These are phyloP conservation scores for Wickerhamiella lipophila DNA, from an alignment of 805 yeast genomes.

Conservation along the genomic window DNA sequence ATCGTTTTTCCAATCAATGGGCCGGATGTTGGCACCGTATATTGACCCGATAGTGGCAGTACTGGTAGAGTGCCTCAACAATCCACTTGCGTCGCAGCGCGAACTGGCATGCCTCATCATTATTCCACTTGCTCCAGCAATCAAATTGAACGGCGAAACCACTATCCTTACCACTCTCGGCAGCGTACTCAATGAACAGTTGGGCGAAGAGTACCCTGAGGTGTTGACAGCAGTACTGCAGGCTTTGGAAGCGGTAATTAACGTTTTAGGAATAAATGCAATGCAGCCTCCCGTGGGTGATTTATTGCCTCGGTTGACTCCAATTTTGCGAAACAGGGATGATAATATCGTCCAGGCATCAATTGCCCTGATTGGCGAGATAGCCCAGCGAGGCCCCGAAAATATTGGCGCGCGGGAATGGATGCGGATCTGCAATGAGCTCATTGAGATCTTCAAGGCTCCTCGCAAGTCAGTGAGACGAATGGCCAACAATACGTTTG, in stretches of 20 bases:
- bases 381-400: slow-evolving; percentile 71
- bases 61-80: slow-evolving; percentile 57
- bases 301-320: slow-evolving; percentile 76
- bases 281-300: slow-evolving; percentile 75
- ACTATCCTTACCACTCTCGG: slow-evolving; percentile 55
- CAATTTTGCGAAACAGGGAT: slow-evolving; percentile 78
- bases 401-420: slow-evolving; percentile 84
- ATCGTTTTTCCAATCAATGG: slow-evolving; percentile 48
- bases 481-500: slow-evolving; percentile 84
- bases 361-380: slow-evolving; percentile 64
- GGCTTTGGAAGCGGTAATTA: slow-evolving; percentile 55
- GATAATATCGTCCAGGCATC: slow-evolving; percentile 82
- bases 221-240: slow-evolving; percentile 75
- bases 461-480: slow-evolving; percentile 62
- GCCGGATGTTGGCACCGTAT: slow-evolving; percentile 54
- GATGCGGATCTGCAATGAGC: slow-evolving; percentile 91
- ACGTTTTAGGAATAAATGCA: slow-evolving; percentile 40
- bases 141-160: slow-evolving; percentile 52
- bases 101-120: slow-evolving; percentile 77
- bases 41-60: slow-evolving; percentile 60
- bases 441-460: slow-evolving; percentile 78
- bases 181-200: slow-evolving; percentile 64
- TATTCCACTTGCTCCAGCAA: slow-evolving; percentile 48
- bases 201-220: slow-evolving; percentile 92
- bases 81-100: slow-evolving; percentile 57